Base-by-base conservation (phyloP, 495 filamentous ascomycete species). In the Poronia punctata region DNA sequence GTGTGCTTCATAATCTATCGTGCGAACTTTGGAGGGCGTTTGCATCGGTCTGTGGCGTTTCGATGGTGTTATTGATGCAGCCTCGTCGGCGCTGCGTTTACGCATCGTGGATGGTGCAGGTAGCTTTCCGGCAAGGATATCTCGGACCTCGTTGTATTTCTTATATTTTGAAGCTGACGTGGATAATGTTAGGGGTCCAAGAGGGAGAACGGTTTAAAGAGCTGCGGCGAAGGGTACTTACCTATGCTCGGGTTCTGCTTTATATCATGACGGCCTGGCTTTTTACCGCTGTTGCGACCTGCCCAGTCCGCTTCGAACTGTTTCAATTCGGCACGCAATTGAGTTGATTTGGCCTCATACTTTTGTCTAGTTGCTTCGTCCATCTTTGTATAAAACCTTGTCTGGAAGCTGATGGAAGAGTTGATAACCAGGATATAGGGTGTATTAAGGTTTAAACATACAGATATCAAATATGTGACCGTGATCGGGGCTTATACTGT, bases 271-370 rank as follows among this genome's bases (percentile, higher is more conserved):
- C 87, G 81, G 14, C 73, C 70, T 9, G 92, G 82, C 66, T 94
- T 95, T 36, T 69, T 72, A 11, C 88, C 88, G 8, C 63, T 70
- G 54, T 95, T 74, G 1, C 66, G 63, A 15, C 65, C 62, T 2
- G 84, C 76, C 67, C 92, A 96, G 5, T 74, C 64, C 49, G 74
- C 77, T 61, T 98, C 90, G 82, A 88, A 98, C 54, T 71, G 62
- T 60, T 96, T 98, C 21, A 98, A 64, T 46, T 94, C 84, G 7
- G 68, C 65, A 3, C 86, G 80, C 16, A 95, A 61, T 31, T 64
- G 45, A 31, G 66, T 61, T 1, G 64, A 69, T 22, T 60, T 59
- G 2, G 47, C 50, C 29, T 68, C 67, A 24, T 70, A 67, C 40
- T 51, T 45, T 12, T 50, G 53, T 46, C 48, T 57, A 21, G 60